Conservation (phyloP, 75 land plant species). For the Picea sitchensis region DNA sequence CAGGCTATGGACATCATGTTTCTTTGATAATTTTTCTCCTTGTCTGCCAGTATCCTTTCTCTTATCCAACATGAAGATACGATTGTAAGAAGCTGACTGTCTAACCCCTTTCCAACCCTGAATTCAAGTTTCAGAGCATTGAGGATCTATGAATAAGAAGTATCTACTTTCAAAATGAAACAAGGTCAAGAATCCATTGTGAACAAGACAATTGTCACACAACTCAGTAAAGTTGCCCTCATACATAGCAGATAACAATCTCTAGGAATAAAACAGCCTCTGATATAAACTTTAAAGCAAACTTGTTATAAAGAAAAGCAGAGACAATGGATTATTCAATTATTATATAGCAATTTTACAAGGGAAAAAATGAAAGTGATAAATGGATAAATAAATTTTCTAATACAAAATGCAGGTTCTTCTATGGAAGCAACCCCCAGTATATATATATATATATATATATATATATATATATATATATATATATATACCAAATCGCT, state of each 20-base stretch:
- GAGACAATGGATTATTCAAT: not conserved
- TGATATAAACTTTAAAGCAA: not conserved
- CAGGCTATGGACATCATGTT: not conserved
- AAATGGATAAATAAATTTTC: not conserved
- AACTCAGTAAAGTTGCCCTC: not conserved
- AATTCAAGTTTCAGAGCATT: not conserved
- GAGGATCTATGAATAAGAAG: not conserved
- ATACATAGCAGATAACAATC: not conserved
- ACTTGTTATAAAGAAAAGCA: not conserved
- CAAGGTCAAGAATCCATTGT: not conserved
- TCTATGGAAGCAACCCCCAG: too few relatives aligned
- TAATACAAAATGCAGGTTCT: not conserved
- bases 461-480: too few relatives aligned
- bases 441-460: too few relatives aligned
- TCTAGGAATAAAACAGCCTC: too few relatives aligned
- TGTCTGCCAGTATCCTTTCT: constrained; percentile 2
- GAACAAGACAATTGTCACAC: not conserved
- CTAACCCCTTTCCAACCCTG: not conserved
- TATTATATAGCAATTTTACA: not conserved
- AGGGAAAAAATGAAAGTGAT: not conserved
- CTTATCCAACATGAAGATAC: constrained; percentile 4
- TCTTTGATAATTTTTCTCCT: not conserved
- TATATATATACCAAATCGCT: too few relatives aligned
- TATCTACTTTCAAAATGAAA: not conserved
- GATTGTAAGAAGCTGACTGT: not conserved